Evolutionary conservation across 2,329 filamentous ascomycete genomes (phyloP).

Genomic region (Colletotrichum destructivum): DNA sequence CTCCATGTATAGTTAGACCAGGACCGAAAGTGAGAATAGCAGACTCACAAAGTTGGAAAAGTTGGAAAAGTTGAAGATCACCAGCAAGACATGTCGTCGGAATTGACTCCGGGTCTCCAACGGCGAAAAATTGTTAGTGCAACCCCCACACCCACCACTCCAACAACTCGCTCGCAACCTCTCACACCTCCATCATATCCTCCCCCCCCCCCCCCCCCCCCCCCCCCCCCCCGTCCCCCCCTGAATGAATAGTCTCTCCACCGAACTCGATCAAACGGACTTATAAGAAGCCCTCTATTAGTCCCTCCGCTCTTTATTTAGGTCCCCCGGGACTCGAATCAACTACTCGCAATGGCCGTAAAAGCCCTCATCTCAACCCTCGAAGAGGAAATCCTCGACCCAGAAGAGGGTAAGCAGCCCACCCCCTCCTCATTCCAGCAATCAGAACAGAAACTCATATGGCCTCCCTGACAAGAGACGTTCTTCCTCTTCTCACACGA

Average conservation of each 20-base stretch:
- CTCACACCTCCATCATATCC: background rate
- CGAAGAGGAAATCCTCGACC: slow-evolving; percentile 62
- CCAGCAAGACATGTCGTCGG: background rate
- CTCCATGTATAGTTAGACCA: no score
- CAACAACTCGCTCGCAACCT: background rate
- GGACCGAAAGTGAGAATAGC: no score
- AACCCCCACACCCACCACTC: background rate
- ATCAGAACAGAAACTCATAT: slow-evolving; percentile 13
- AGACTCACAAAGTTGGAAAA: background rate
- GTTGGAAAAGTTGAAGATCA: background rate
- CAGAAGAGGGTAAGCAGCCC: slow-evolving; percentile 61
- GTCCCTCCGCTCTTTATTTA: no score
- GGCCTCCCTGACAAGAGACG: slow-evolving; percentile 74
- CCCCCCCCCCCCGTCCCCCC: no score
- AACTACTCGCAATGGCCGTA: slow-evolving; percentile 14
- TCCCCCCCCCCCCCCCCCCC: background rate
- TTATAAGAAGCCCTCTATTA: background rate
- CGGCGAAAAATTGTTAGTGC: slow-evolving; percentile 4
- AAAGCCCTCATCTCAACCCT: slow-evolving; percentile 51
- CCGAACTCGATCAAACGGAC: background rate
- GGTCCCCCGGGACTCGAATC: background rate
- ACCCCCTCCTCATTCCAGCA: background rate
- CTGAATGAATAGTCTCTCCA: no score
- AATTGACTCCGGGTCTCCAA: background rate
- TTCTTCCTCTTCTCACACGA: slow-evolving; percentile 87